phyloP scores from a whole-genome alignment of 352 stramenopile genomes.

The Pythium brassicae region DNA sequence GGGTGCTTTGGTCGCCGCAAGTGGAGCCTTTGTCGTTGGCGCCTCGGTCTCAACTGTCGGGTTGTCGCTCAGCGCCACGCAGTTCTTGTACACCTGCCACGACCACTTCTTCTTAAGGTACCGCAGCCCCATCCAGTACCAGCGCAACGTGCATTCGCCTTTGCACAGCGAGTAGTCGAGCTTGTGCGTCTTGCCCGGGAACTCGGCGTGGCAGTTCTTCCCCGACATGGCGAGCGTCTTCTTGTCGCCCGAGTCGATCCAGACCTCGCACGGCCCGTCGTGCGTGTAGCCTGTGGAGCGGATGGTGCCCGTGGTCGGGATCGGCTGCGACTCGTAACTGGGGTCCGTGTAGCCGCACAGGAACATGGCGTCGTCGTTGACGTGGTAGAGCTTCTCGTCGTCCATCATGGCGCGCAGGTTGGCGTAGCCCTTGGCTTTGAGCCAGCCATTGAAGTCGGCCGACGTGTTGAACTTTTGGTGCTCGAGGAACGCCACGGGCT shows the following conservation, averaged over 20 bases:
- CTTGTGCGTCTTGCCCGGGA: conserved; percentile 30
- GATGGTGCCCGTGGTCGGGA: conserved; percentile 17
- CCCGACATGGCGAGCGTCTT: conserved; percentile 26
- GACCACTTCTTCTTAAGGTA: conserved; percentile 45
- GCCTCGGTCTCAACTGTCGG: conserved; percentile 1
- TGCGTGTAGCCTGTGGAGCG: conserved; percentile 48
- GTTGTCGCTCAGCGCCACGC: conserved; percentile 16
- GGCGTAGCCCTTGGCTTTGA: conserved; percentile 32
- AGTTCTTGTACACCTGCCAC: conserved; percentile 59
- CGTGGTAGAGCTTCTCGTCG: conserved; percentile 42
- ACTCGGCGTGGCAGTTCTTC: conserved; percentile 28
- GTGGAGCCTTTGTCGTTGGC: conserved; percentile 1
- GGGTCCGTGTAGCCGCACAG: conserved; percentile 50
- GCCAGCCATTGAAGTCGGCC: conserved; percentile 36
- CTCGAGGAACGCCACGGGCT: conserved; percentile 44
- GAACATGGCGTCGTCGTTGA: conserved; percentile 45
- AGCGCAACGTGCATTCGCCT: conserved; percentile 28
- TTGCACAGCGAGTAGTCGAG: conserved; percentile 36
- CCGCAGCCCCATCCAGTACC: conserved; percentile 38
- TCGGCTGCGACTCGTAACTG: conserved; percentile 32
- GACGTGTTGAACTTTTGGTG: conserved; percentile 45
- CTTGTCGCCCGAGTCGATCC: conserved; percentile 20
- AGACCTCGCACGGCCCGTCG: conserved; percentile 39
- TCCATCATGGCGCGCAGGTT: conserved; percentile 50
- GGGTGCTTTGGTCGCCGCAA: neutral